Conservation (phyloP, 768 basidiomycete species). For the Termitomyces sp. region DNA sequence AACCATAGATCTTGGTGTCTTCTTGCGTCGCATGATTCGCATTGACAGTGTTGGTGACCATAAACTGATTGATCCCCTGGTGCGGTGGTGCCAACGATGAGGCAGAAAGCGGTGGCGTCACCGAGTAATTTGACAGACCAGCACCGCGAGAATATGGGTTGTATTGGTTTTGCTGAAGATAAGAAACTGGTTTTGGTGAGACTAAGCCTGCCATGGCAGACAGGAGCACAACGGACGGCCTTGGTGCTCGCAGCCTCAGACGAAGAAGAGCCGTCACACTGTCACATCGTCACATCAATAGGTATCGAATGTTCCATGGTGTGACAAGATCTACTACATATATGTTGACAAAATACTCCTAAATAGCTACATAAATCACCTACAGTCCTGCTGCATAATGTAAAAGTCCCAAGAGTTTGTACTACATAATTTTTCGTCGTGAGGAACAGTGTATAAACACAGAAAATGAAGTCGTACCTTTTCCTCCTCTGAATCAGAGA, state of each 20-base stretch:
- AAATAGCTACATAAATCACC: slow-evolving; percentile 5
- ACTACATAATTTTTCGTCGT: slow-evolving; percentile 23
- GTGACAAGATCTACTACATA: slow-evolving; percentile 3
- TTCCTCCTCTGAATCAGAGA: slow-evolving; percentile 58
- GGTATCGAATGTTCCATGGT: slow-evolving; percentile 4
- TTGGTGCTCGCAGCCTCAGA: slow-evolving; percentile 11
- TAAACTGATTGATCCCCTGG: slow-evolving; percentile 39
- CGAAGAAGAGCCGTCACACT: slow-evolving; percentile 10
- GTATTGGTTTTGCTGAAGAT: slow-evolving; percentile 63
- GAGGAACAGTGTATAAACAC: neutral
- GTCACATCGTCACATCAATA: slow-evolving; percentile 13
- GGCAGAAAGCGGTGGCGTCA: slow-evolving; percentile 57
- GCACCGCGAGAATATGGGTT: slow-evolving; percentile 59
- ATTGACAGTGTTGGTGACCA: slow-evolving; percentile 24
- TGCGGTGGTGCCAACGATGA: slow-evolving; percentile 55
- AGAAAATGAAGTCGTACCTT: slow-evolving; percentile 36
- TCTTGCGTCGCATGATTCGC: slow-evolving; percentile 40
- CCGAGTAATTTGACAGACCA: slow-evolving; percentile 48
- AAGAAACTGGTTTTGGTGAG: slow-evolving; percentile 59
- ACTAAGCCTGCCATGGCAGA: slow-evolving; percentile 57
- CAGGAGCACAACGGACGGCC: slow-evolving; percentile 17
- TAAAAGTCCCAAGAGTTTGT: slow-evolving; percentile 44
- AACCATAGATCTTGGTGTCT: slow-evolving; percentile 77
- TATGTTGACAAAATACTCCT: neutral
- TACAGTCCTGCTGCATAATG: slow-evolving; percentile 41